Base-by-base conservation (phyloP, 73 alveolate genomes). In the Breviolum minutum region DNA sequence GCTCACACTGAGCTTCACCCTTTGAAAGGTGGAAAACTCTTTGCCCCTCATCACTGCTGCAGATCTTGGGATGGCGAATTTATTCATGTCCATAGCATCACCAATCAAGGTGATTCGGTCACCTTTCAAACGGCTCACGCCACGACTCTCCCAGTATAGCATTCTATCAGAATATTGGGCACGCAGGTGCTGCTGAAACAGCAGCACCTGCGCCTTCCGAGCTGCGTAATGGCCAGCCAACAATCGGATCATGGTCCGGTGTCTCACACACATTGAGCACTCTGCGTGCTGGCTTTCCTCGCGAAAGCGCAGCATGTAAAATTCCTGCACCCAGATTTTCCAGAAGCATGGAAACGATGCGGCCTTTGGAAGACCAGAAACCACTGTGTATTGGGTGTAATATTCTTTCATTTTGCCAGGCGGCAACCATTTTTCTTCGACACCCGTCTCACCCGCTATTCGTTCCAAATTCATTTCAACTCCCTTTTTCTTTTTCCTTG, bases 401-500 rank as follows among this genome's bases (percentile, higher is more conserved):
- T 66, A 66, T 17, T 66, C 74, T 66, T 66, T 66, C 74, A 66
- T 66, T 13, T 13, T 13, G 74, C 74, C 74, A 66, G 24, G 11
- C 24, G 74, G 74, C 11, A 66, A 17, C 74, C 74, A 66, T 66
- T 66, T 66, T 11, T 13, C 74, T 66, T 66, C 74, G 24, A 13
- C 17, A 11, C 24, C 74, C 74, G 17, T 17, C 17, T 66, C 74
- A 66, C 74, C 74, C 24, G 11, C 24, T 11, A 17, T 66, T 17
- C 74, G 74, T 66, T 83, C 92, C 74, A 20, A 6, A 60, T 83
- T 83, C 76, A 83, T 5, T 60, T 60, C 92, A 16, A 83, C 74
- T 10, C 60, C 3, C 61, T 61, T 83, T 26, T 61, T 48, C n/a
- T 12, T 83, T n/a, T 83, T 83, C 60, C 92, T 54, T 2, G 92